Evolutionary conservation across 2,329 filamentous ascomycete genomes (phyloP).

Genomic region (Aureobasidium pullulans): DNA sequence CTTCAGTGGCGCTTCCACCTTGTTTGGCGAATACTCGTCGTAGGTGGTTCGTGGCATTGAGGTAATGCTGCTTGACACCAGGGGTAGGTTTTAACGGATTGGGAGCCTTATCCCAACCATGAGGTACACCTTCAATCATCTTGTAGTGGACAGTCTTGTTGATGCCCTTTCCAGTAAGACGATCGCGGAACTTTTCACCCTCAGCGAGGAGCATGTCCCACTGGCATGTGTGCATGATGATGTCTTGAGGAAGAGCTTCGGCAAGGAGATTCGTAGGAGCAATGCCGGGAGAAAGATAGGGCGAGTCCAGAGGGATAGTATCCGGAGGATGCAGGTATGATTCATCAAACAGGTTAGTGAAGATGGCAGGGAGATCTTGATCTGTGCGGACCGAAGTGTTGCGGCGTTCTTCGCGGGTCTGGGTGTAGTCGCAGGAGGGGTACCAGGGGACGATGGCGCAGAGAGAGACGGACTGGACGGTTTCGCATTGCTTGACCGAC

Average conservation of each 20-base stretch:
- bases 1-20: not conserved
- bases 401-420: constrained; percentile 51
- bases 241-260: constrained; percentile 47
- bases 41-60: constrained; percentile 46
- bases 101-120: constrained; percentile 61
- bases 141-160: constrained; percentile 51
- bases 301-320: constrained; percentile 45
- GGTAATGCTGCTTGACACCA: constrained; percentile 48
- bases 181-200: constrained; percentile 53
- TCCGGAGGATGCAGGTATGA: constrained; percentile 38
- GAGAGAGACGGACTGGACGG: constrained; percentile 35
- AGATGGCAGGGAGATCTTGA: constrained; percentile 43
- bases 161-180: constrained; percentile 36
- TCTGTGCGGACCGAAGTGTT: constrained; percentile 47
- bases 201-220: constrained; percentile 62
- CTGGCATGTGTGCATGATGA: constrained; percentile 57
- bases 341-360: constrained; percentile 46
- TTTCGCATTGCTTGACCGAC: constrained; percentile 6
- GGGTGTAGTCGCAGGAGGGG: constrained; percentile 55
- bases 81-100: constrained; percentile 49
- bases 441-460: constrained; percentile 55
- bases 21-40: constrained; percentile 34
- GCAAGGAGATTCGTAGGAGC: constrained; percentile 48
- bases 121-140: constrained; percentile 51
- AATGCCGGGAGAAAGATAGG: constrained; percentile 52